These are phyloP conservation scores for Aphanomyces euteiches DNA, from an alignment of 352 stramenopile genomes.

Conservation along the genomic window DNA sequence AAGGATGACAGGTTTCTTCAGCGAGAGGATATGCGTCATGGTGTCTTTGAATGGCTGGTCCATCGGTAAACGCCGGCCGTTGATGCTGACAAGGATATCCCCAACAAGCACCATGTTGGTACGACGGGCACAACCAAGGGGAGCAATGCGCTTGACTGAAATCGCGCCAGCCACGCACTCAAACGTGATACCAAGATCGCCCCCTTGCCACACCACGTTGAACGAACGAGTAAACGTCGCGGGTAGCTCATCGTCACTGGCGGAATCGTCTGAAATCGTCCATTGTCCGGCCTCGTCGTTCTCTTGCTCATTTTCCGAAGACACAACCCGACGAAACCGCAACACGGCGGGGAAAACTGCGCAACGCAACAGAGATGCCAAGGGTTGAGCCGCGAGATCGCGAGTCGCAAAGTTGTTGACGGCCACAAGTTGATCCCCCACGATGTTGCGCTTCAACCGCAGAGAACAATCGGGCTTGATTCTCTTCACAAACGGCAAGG, in stretches of 20 bases:
- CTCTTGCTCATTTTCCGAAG: background rate
- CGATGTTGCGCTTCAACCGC: background rate
- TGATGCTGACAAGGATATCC: conserved; percentile 13
- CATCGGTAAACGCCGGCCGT: background rate
- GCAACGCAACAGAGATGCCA: conserved; percentile 5
- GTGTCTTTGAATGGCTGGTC: conserved; percentile 14
- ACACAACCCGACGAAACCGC: conserved; percentile 2
- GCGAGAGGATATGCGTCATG: conserved; percentile 13
- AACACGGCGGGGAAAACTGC: conserved; percentile 17
- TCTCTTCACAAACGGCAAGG: conserved; percentile 10
- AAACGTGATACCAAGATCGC: conserved; percentile 23
- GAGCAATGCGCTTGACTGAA: conserved; percentile 18
- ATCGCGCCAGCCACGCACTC: background rate
- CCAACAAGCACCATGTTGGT: conserved; percentile 14
- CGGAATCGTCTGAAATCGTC: conserved; percentile 10
- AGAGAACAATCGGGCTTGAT: conserved; percentile 21
- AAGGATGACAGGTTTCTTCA: conserved; percentile 22
- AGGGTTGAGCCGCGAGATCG: background rate
- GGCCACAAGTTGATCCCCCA: conserved; percentile 1
- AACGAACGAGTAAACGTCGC: background rate
- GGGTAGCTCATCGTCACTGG: background rate
- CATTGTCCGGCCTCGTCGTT: conserved; percentile 5
- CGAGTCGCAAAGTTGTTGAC: conserved; percentile 28
- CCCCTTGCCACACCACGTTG: conserved; percentile 24
- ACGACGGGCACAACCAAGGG: background rate